Evolutionary conservation across 1,139 yeast genomes (phyloP).

Genomic region (Petasospora fabianii): DNA sequence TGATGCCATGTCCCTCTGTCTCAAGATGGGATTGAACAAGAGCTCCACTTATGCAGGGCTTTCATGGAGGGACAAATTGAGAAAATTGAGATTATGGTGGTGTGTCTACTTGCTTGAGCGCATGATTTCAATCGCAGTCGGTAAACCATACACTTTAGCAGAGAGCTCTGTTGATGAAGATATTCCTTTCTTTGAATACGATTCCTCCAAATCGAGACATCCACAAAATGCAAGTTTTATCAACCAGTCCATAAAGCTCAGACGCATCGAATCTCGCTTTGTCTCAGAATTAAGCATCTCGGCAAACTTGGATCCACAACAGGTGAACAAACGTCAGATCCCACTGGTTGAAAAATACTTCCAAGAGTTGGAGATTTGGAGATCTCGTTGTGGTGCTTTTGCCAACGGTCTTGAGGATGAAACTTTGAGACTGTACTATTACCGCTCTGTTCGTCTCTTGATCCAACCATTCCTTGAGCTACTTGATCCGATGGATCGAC

Average conservation of each 20-base stretch:
- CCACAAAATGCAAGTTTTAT: slow-evolving; percentile 42
- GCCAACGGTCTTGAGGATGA: slow-evolving; percentile 46
- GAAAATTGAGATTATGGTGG: slow-evolving; percentile 53
- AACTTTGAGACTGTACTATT: slow-evolving; percentile 49
- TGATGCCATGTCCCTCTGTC: slow-evolving; percentile 45
- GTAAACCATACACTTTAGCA: slow-evolving; percentile 45
- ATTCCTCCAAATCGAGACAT: slow-evolving; percentile 34
- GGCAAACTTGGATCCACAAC: slow-evolving; percentile 13
- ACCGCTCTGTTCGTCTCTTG: slow-evolving; percentile 50
- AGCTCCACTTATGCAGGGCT: slow-evolving; percentile 33
- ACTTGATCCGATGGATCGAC: slow-evolving; percentile 51
- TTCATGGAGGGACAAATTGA: slow-evolving; percentile 32
- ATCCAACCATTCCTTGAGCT: slow-evolving; percentile 57
- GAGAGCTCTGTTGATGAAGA: slow-evolving; percentile 43
- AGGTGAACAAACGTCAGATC: slow-evolving; percentile 32
- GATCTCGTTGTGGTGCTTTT: slow-evolving; percentile 43
- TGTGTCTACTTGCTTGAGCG: slow-evolving; percentile 53
- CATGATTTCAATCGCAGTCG: slow-evolving; percentile 52
- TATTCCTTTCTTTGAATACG: slow-evolving; percentile 44
- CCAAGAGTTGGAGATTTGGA: slow-evolving; percentile 48
- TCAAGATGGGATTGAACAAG: slow-evolving; percentile 36
- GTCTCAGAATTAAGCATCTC: slow-evolving; percentile 44
- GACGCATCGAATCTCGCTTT: slow-evolving; percentile 53
- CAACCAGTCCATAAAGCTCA: slow-evolving; percentile 48
- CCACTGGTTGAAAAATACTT: slow-evolving; percentile 43